phyloP scores from a whole-genome alignment of 1,139 yeast species.

The Lodderomyces margitis region DNA sequence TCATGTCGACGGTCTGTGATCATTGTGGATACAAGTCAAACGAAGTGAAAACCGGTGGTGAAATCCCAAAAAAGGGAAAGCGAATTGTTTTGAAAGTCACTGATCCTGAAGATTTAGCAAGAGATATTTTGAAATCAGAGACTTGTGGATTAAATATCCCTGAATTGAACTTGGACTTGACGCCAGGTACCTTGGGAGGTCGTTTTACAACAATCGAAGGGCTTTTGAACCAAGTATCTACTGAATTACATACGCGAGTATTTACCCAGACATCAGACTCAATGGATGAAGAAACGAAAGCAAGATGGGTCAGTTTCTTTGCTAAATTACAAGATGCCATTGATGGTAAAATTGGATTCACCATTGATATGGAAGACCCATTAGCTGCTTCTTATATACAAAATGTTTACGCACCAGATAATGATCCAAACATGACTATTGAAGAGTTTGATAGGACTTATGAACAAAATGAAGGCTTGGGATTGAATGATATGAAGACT shows the following conservation, averaged over 20 bases:
- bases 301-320: slow-evolving; percentile 81
- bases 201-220: slow-evolving; percentile 98
- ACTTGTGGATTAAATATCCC: slow-evolving; percentile 86
- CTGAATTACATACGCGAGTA: slow-evolving; percentile 83
- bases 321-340: slow-evolving; percentile 75
- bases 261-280: slow-evolving; percentile 87
- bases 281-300: slow-evolving; percentile 74
- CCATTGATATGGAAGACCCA: slow-evolving; percentile 90
- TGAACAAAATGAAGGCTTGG: slow-evolving; percentile 88
- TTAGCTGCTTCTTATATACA: slow-evolving; percentile 93
- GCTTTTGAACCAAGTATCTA: slow-evolving; percentile 79
- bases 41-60: slow-evolving; percentile 98
- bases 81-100: slow-evolving; percentile 72
- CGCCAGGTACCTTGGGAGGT: slow-evolving; percentile 97
- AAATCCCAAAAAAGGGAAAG: slow-evolving; percentile 83
- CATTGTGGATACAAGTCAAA: slow-evolving; percentile 95
- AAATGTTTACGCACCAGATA: slow-evolving; percentile 96
- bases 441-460: slow-evolving; percentile 88
- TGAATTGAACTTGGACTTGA: slow-evolving; percentile 84
- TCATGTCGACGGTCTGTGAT: slow-evolving; percentile 94
- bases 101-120: slow-evolving; percentile 89
- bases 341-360: slow-evolving; percentile 79
- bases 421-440: slow-evolving; percentile 90
- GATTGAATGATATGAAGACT: slow-evolving; percentile 75
- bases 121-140: slow-evolving; percentile 94